phyloP scores from a whole-genome alignment of 1,284 basidiomycete species.

The Neolentinus lepideus region DNA sequence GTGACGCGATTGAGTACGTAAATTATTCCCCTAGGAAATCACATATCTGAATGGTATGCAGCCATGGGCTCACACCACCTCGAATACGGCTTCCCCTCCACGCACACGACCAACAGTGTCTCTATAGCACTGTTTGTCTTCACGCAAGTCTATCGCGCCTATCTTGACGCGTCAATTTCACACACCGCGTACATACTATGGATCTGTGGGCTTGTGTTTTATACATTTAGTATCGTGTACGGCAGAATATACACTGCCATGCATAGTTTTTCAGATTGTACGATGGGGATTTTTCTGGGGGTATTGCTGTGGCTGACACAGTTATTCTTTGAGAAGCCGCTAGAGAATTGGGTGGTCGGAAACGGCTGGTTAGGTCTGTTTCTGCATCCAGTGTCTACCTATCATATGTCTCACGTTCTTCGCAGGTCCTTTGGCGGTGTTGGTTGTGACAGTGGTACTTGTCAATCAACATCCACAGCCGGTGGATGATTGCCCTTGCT shows the following conservation, averaged over 20 bases:
- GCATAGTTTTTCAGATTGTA: constrained; percentile 82
- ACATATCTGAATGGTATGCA: constrained; percentile 21
- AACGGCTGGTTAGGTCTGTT: constrained; percentile 47
- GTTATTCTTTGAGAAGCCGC: constrained; percentile 25
- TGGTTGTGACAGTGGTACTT: constrained; percentile 63
- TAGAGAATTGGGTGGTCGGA: constrained; percentile 44
- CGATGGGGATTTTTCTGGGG: constrained; percentile 62
- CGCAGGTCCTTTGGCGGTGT: constrained; percentile 60
- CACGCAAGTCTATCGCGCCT: constrained; percentile 35
- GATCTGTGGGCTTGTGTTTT: constrained; percentile 46
- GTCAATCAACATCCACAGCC: constrained; percentile 90
- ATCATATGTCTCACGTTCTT: background rate
- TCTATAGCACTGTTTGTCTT: constrained; percentile 82
- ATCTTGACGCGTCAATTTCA: constrained; percentile 35
- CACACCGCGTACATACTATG: constrained; percentile 32
- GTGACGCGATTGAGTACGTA: constrained; percentile 77
- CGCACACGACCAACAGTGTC: constrained; percentile 89
- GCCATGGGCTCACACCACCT: constrained; percentile 81
- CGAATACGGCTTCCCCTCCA: constrained; percentile 94
- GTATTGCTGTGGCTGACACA: constrained; percentile 57
- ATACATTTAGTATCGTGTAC: constrained; percentile 77
- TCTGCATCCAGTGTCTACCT: background rate
- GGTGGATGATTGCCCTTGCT: constrained; percentile 95
- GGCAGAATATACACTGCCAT: constrained; percentile 90
- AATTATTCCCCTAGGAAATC: background rate